Base-by-base conservation (phyloP, 2,329 filamentous ascomycete species). In the Fusarium sp. region DNA sequence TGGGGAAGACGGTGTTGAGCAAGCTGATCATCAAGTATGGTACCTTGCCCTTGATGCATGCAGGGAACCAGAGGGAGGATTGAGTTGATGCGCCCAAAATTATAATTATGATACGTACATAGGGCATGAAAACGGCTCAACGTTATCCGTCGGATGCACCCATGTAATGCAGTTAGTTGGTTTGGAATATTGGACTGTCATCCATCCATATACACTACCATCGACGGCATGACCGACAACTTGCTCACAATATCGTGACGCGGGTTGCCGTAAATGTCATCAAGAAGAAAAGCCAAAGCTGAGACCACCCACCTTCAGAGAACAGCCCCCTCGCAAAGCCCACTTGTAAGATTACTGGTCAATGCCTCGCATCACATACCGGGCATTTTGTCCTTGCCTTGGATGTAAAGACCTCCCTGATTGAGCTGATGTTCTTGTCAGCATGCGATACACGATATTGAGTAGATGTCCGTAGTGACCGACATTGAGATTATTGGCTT, bases 271-370 rank as follows among this genome's bases (percentile, higher is more conserved):
- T 67, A 35, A 53, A 66, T 67, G 49, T 46, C 37, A 42, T 63
- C 21, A 52, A 64, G 42, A 65, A 54, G 58, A 62, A 57, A 58
- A 40, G 52, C 21, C 23, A 64, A 66, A 76, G 77, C 75, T 75
- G 69, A 74, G 77, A 75, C 75, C 71, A 71, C 64, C 63, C 40
- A 56, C 66, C 58, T 49, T 35, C 38, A 42, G 50, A 61, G 49
- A 60, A 63, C 43, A 60, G 54, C 54, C 56, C 57, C 53, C 53
- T 68, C 64, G 40, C 59, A 40, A 73, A 73, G 75, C 64, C 69
- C 73, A 72, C 74, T 72, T 56, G 52, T 75, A 66, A 78, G 68
- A 78, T 78, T 77, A 71, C 72, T 76, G 67, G 62, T 78, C 73
- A 78, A 77, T 78, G 75, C 76, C 73, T 69, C 40, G 47, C 61